phyloP scores from a whole-genome alignment of 257 asterid genomes.

The Primulina huaijiensis region DNA sequence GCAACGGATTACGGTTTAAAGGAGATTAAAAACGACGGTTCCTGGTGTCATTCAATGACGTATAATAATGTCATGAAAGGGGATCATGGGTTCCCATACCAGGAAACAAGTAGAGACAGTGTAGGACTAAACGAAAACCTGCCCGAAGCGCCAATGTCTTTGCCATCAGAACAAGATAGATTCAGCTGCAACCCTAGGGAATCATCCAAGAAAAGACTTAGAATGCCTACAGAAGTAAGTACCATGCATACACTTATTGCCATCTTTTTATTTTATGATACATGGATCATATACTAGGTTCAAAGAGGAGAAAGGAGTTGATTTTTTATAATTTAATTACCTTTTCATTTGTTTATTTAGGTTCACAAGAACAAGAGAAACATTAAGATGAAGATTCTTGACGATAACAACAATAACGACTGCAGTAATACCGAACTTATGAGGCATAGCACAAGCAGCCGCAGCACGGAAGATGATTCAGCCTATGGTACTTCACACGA shows the following conservation, averaged over 20 bases:
- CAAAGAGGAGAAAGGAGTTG: too few relatives aligned
- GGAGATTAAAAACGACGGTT: too few relatives aligned
- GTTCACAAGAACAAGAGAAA: slow-evolving; percentile 30
- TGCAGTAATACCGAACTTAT: slow-evolving; percentile 2
- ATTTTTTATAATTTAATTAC: too few relatives aligned
- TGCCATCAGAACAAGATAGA: not conserved
- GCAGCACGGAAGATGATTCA: slow-evolving; percentile 20
- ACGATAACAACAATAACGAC: slow-evolving; percentile 9
- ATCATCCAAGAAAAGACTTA: not conserved
- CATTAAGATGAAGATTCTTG: slow-evolving; percentile 15
- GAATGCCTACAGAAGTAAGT: slow-evolving; percentile 16
- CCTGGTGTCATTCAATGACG: too few relatives aligned
- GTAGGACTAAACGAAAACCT: not conserved
- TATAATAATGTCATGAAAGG: too few relatives aligned
- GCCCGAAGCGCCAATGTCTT: not conserved
- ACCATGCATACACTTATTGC: not conserved
- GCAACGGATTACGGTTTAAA: not conserved
- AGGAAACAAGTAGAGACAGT: not conserved
- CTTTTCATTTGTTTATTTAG: not conserved
- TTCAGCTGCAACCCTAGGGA: not conserved
- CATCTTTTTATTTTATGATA: not conserved
- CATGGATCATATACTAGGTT: not conserved
- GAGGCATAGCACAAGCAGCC: slow-evolving; percentile 22
- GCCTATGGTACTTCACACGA: not conserved
- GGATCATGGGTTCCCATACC: not conserved